These are phyloP conservation scores for Gracilariopsis chorda DNA, from an alignment of 23 red algal species.

Conservation along the genomic window DNA sequence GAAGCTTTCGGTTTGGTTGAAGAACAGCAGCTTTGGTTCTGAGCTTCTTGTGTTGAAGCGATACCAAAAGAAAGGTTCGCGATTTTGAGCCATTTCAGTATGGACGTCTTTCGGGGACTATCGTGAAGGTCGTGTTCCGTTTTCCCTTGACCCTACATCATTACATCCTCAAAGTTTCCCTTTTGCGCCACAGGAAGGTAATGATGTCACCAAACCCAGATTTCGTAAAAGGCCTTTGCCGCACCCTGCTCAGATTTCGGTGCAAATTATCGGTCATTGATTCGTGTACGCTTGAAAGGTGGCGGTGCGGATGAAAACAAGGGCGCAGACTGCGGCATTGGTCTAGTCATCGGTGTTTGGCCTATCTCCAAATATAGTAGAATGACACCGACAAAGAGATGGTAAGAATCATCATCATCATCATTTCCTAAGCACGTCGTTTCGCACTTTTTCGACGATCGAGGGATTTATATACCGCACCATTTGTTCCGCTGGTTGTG, in stretches of 20 bases:
- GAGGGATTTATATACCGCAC: conserved; percentile 25
- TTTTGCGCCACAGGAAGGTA: no score
- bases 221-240: no score
- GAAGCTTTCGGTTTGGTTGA: background rate
- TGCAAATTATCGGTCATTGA: background rate
- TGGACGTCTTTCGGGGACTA: no score
- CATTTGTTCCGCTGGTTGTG: conserved; percentile 42
- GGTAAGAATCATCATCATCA: conserved; percentile 22
- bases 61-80: background rate
- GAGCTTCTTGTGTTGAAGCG: background rate
- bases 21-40: background rate
- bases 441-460: conserved; percentile 45
- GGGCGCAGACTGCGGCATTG: conserved; percentile 14
- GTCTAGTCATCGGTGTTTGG: conserved; percentile 15
- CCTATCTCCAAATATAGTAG: background rate
- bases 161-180: no score
- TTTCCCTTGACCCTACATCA: no score
- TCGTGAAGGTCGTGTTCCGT: no score
- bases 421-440: conserved; percentile 26
- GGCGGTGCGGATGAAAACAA: background rate
- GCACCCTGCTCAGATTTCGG: no score
- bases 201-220: no score
- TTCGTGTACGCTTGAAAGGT: conserved; percentile 33
- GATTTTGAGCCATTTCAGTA: no score
- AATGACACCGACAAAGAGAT: conserved; percentile 13